These are phyloP conservation scores for Diaporthe sp. DNA, from an alignment of 2,329 filamentous ascomycete species.

Conservation along the genomic window DNA sequence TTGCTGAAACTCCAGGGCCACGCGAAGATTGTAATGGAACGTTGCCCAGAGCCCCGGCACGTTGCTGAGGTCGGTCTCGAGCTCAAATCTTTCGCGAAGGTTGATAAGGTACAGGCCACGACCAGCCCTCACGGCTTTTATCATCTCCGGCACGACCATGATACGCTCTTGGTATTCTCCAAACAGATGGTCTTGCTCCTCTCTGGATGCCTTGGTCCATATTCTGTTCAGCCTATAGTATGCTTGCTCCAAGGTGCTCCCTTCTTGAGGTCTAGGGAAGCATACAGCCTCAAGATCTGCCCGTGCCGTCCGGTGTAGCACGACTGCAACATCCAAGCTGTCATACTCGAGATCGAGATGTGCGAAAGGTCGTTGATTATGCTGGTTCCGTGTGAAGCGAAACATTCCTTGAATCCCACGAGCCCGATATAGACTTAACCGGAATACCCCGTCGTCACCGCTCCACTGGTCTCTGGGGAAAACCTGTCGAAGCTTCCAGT, in stretches of 20 bases:
- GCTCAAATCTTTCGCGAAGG: not conserved
- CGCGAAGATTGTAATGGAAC: too few species aligned
- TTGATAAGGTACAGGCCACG: not conserved
- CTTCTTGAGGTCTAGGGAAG: not conserved
- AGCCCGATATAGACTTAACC: not conserved
- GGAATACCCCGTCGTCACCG: not conserved
- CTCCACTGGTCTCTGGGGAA: not conserved
- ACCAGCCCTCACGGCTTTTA: not conserved
- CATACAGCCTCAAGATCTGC: not conserved
- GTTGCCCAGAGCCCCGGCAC: too few species aligned
- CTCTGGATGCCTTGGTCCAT: not conserved
- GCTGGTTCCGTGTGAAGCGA: not conserved
- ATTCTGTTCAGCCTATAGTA: not conserved
- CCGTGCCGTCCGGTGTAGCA: not conserved
- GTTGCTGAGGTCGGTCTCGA: not conserved
- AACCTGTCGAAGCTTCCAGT: not conserved
- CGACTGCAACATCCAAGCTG: not conserved
- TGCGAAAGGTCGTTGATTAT: not conserved
- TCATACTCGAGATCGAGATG: not conserved
- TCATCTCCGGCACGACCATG: not conserved
- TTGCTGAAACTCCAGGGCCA: too few species aligned
- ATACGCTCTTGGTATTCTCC: not conserved
- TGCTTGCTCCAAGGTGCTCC: not conserved
- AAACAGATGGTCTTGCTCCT: not conserved
- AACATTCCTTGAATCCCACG: not conserved